A percentile compares a stretch with the other conserved stretches of the same genome.
Conservation (phyloP, 1,139 yeast species). For the Schwanniomyces etchellsii region DNA sequence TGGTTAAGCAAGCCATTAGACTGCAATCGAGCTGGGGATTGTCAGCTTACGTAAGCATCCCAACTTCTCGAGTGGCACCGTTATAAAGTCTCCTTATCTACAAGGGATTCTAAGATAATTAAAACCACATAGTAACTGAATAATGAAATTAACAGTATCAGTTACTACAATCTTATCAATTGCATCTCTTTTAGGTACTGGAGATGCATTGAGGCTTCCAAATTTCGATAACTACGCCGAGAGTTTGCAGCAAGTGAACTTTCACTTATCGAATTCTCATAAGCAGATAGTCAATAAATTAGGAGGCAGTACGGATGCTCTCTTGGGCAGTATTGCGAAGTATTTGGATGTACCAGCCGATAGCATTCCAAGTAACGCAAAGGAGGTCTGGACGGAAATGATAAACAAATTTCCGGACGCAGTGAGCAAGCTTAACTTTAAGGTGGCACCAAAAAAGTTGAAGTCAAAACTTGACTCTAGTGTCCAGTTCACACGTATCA, state of each 20-base stretch:
- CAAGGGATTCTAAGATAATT: no score
- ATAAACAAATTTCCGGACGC: slow-evolving; percentile 50
- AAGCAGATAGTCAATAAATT: slow-evolving; percentile 12
- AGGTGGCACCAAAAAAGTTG: slow-evolving; percentile 44
- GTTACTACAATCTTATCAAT: slow-evolving; percentile 18
- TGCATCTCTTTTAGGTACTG: slow-evolving; percentile 16
- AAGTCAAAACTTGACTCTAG: slow-evolving; percentile 12
- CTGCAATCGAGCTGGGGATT: no score
- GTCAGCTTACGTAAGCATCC: no score
- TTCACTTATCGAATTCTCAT: slow-evolving; percentile 12
- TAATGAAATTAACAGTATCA: slow-evolving; percentile 25
- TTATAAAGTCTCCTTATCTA: no score
- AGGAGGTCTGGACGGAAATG: slow-evolving; percentile 57
- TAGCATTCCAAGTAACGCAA: slow-evolving; percentile 42
- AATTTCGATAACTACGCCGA: slow-evolving; percentile 14
- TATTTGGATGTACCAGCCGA: slow-evolving; percentile 39
- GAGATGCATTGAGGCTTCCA: slow-evolving; percentile 29
- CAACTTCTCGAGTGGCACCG: no score
- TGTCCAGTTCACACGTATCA: slow-evolving; percentile 33
- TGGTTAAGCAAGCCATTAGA: slow-evolving; percentile 1
- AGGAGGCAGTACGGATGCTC: slow-evolving; percentile 13
- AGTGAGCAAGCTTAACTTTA: slow-evolving; percentile 41
- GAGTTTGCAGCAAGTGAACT: slow-evolving; percentile 20
- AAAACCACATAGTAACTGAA: background rate
- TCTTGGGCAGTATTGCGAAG: slow-evolving; percentile 27